phyloP scores from a whole-genome alignment of 2,329 filamentous ascomycete species.

The Stagonosporopsis chrysanthemi region DNA sequence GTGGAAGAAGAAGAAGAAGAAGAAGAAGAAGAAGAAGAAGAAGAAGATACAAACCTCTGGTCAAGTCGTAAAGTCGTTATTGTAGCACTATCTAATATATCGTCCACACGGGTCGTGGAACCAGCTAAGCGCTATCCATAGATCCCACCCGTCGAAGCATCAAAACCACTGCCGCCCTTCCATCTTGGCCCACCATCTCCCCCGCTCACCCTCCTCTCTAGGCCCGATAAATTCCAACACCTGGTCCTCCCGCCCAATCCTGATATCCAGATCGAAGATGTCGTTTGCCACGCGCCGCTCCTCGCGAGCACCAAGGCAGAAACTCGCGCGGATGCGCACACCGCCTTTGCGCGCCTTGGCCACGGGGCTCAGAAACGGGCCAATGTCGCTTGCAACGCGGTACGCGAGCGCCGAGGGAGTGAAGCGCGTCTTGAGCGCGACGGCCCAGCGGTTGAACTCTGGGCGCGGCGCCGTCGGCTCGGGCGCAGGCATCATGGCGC shows the following conservation, averaged over 20 bases:
- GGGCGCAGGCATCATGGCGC: constrained; percentile 37
- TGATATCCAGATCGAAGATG: constrained; percentile 57
- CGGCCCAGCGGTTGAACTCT: constrained; percentile 52
- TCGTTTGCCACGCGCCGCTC: constrained; percentile 41
- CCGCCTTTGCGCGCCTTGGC: constrained; percentile 53
- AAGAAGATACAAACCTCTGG: too few species aligned
- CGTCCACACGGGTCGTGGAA: too few species aligned
- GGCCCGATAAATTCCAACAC: constrained; percentile 54
- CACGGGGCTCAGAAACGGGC: constrained; percentile 49
- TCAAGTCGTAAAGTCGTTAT: too few species aligned
- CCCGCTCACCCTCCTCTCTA: constrained; percentile 54
- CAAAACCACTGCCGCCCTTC: constrained; percentile 56
- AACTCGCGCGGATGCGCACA: constrained; percentile 55
- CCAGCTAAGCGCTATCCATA: too few species aligned
- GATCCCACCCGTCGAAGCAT: constrained; percentile 7
- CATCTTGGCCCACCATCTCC: constrained; percentile 53
- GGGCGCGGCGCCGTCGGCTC: constrained; percentile 27
- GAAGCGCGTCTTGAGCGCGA: constrained; percentile 51
- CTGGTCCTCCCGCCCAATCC: constrained; percentile 50
- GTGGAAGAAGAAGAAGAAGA: too few species aligned
- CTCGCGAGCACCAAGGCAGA: constrained; percentile 51
- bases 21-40: too few species aligned
- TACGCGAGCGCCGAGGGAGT: constrained; percentile 52
- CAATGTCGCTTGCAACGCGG: constrained; percentile 51
- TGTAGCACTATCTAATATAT: constrained; percentile 65